These are phyloP conservation scores for Porpolomopsis calyptriformis DNA, from an alignment of 768 basidiomycete species.

Conservation along the genomic window DNA sequence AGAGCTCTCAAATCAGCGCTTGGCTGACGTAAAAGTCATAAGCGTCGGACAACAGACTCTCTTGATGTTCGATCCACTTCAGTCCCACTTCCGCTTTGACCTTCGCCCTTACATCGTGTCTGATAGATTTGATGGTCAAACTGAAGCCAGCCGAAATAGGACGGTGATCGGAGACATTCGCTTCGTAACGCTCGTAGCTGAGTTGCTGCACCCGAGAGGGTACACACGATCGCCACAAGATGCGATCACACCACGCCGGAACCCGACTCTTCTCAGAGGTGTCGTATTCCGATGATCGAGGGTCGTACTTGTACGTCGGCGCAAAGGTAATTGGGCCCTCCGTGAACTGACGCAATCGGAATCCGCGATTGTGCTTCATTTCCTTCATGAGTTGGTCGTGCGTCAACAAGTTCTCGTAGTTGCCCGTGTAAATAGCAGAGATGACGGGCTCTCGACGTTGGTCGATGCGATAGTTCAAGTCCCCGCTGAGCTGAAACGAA, in stretches of 20 bases:
- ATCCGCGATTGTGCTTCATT: slow-evolving; percentile 77
- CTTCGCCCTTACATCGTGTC: slow-evolving; percentile 42
- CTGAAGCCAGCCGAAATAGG: slow-evolving; percentile 76
- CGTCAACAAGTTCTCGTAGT: slow-evolving; percentile 48
- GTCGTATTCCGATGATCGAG: slow-evolving; percentile 68
- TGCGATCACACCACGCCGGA: slow-evolving; percentile 96
- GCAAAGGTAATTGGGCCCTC: slow-evolving; percentile 77
- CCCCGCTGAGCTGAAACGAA: slow-evolving; percentile 62
- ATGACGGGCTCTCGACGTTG: slow-evolving; percentile 78
- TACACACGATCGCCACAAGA: slow-evolving; percentile 63
- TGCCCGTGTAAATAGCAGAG: slow-evolving; percentile 54
- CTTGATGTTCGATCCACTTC: slow-evolving; percentile 43
- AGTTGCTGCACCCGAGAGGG: slow-evolving; percentile 49
- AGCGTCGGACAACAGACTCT: slow-evolving; percentile 27
- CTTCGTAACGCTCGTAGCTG: slow-evolving; percentile 76
- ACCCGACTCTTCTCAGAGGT: slow-evolving; percentile 78
- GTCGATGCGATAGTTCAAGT: slow-evolving; percentile 97
- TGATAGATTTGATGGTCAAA: slow-evolving; percentile 64
- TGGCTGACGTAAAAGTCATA: slow-evolving; percentile 32
- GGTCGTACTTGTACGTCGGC: slow-evolving; percentile 95
- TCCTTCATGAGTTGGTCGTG: slow-evolving; percentile 90
- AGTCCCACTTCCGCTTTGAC: slow-evolving; percentile 47
- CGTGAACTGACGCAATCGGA: slow-evolving; percentile 71
- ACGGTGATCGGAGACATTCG: slow-evolving; percentile 82
- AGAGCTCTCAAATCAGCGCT: slow-evolving; percentile 19